Evolutionary conservation across 2,329 filamentous ascomycete genomes (phyloP).

Genomic region (Hymenoscyphus salicellus): DNA sequence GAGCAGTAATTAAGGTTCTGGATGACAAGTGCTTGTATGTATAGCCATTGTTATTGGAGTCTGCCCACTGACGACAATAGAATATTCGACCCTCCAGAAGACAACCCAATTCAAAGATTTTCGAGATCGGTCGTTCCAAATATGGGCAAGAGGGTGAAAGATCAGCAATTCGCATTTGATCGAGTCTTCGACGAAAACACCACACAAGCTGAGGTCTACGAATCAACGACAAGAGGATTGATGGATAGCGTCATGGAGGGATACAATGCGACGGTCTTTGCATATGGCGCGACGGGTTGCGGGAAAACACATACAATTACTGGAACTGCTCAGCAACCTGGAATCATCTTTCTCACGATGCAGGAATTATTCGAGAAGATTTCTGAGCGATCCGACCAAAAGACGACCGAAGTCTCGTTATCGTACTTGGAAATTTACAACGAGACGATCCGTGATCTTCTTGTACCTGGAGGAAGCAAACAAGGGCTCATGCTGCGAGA

Average conservation of each 20-base stretch:
- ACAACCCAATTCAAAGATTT: constrained; percentile 86
- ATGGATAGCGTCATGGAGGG: constrained; percentile 94
- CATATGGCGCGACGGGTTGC: constrained; percentile 95
- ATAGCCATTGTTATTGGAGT: neutral
- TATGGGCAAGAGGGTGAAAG: constrained; percentile 87
- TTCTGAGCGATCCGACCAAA: constrained; percentile 78
- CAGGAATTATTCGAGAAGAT: constrained; percentile 98
- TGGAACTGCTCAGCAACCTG: constrained; percentile 85
- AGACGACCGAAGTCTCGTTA: constrained; percentile 83
- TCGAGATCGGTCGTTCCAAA: constrained; percentile 73
- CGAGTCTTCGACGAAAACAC: constrained; percentile 95
- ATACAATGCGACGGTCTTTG: constrained; percentile 98
- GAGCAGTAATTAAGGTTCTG: constrained; percentile 91
- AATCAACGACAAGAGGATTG: constrained; percentile 83
- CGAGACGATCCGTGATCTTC: constrained; percentile 91
- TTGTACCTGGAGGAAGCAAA: constrained; percentile 78
- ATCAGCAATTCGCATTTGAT: constrained; percentile 97
- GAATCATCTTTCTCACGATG: constrained; percentile 99
- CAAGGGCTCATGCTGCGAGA: constrained; percentile 87
- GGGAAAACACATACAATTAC: constrained; percentile 98
- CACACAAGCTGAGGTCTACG: constrained; percentile 89
- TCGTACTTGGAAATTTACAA: constrained; percentile 99
- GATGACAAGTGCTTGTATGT: constrained; percentile 93
- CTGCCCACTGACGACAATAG: constrained; percentile 46
- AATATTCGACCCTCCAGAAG: constrained; percentile 95